phyloP scores from a whole-genome alignment of 106 monocot genomes.

The Iris macrosiphon region DNA sequence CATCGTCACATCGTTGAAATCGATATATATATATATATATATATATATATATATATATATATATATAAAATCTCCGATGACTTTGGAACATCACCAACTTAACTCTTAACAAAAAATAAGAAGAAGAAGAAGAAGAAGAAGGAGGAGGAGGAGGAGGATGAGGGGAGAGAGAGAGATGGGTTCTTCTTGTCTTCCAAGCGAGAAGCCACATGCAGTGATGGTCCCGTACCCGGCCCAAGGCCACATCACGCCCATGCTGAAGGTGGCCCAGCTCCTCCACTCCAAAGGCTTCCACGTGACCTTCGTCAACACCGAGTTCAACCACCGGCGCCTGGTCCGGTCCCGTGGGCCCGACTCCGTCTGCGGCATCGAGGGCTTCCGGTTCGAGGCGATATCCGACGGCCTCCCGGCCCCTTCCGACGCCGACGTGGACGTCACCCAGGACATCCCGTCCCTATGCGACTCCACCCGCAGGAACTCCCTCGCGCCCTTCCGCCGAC shows the following conservation, averaged over 20 bases:
- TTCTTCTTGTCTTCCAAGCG: background rate
- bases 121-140: background rate
- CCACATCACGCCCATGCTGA: conserved; percentile 7
- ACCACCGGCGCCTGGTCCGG: conserved; percentile 10
- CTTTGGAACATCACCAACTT: too few species aligned
- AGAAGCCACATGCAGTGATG: conserved; percentile 12
- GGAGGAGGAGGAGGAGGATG: background rate
- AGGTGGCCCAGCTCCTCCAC: conserved; percentile 11
- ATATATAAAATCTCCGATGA: too few species aligned
- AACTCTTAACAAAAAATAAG: too few species aligned
- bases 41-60: too few species aligned
- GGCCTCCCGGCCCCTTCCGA: conserved; percentile 14
- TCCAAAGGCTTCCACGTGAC: conserved; percentile 9
- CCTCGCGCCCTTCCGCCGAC: conserved; percentile 6
- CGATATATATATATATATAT: too few species aligned
- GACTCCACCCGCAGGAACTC: conserved; percentile 8
- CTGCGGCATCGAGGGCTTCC: background rate
- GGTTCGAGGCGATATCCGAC: conserved; percentile 14
- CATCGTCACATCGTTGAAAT: too few species aligned
- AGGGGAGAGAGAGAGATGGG: conserved; percentile 1
- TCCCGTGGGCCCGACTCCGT: background rate
- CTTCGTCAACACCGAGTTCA: conserved; percentile 10
- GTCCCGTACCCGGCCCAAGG: conserved; percentile 8
- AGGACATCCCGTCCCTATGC: conserved; percentile 9
- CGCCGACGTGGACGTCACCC: conserved; percentile 16